Base-by-base conservation (phyloP, 2,329 filamentous ascomycete species). In the Gnomoniopsis sp. region DNA sequence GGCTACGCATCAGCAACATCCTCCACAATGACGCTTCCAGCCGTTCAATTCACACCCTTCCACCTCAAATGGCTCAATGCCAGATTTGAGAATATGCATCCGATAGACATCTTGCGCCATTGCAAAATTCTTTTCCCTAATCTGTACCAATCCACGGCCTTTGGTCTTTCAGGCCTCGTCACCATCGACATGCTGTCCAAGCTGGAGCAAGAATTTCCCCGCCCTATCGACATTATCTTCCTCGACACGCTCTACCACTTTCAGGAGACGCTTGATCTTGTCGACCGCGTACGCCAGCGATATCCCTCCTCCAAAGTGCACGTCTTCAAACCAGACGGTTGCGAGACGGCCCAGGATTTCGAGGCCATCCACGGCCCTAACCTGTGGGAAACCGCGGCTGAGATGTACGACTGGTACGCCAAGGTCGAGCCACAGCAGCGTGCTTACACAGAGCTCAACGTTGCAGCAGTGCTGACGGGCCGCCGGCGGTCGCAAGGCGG, bases 351-450 rank as follows among this genome's bases (percentile, higher is more conserved):
- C 19, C 83, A 84, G 53, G 88, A 96, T 64, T 97, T 99, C 69
- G 89, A 91, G 72, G 79, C 83, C 62, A 88, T 86, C 68, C 91
- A 97, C 71, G 95, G 95, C 69, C 80, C 88, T 71, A 85, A 86
- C 65, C 79, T 98, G 50, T 99, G 93, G 87, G 89, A 96, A 72
- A 84, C 80, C 34, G 88, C 95, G 64, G 50, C 92, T 52, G 90
- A 97, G 69, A 84, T 93, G 69, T 99, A 99, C 76, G 95, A 99
- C 81, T 98, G 91, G 82, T 82, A 95, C 63, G 95, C 93, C 77
- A 99, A 99, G 80, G 95, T 99, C 51, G 95, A 99, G 80, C 95
- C 95, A 17, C 91, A 93, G 57, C 88, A 96, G 76, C 87, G 95
- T 62, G 91, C 95, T 7, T 98, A 97, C 75, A 80, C 87, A 19